phyloP scores from a whole-genome alignment of 1,139 yeast species.

The Meyerozyma sp. region DNA sequence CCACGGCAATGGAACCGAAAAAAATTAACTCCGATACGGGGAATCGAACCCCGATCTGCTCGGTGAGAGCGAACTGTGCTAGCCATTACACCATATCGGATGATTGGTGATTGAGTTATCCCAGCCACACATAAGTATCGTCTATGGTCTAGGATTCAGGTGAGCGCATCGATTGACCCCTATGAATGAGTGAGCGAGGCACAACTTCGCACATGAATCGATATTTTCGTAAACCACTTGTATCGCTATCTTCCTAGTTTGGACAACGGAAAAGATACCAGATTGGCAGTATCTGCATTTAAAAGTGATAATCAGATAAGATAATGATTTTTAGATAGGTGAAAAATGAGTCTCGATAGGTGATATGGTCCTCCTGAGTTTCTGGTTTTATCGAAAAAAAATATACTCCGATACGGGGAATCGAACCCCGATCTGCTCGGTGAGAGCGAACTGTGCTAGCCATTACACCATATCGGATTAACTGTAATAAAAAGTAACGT shows the following conservation, averaged over 20 bases:
- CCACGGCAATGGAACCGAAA: constrained; percentile 1
- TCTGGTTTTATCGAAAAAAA: constrained; percentile 1
- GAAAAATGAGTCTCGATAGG: no score
- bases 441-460: constrained; percentile 26
- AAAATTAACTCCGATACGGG: constrained; percentile 37
- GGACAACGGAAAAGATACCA: no score
- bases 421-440: constrained; percentile 43
- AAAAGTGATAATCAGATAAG: no score
- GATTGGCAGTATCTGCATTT: no score
- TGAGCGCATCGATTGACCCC: no score
- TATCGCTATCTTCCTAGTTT: no score
- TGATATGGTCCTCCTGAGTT: no score
- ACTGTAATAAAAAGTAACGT: not conserved
- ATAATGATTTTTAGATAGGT: no score
- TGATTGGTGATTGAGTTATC: constrained; percentile 5
- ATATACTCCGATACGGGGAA: constrained; percentile 42
- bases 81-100: constrained; percentile 28
- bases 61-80: constrained; percentile 26
- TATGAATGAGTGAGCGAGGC: no score
- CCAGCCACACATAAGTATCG: no score
- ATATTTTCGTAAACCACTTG: not conserved
- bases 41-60: constrained; percentile 46
- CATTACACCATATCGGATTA: constrained; percentile 26
- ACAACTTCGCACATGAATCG: no score
- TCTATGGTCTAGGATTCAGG: no score